These are phyloP conservation scores for Venturia pyrina DNA, from an alignment of 2,329 filamentous ascomycete species.

Conservation along the genomic window DNA sequence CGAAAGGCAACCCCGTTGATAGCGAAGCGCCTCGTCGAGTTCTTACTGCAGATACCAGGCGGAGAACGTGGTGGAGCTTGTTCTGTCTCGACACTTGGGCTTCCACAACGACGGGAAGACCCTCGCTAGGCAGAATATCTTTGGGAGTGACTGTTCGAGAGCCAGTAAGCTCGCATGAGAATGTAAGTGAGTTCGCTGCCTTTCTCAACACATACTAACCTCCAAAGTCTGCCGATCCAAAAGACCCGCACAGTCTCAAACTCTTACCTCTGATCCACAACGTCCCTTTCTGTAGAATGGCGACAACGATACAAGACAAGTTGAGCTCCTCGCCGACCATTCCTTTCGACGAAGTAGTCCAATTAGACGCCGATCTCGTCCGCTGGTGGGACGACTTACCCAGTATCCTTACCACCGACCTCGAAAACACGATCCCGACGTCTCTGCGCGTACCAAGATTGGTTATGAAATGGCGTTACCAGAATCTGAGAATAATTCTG, in stretches of 20 bases:
- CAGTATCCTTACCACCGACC: conserved; percentile 27
- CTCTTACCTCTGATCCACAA: conserved; percentile 66
- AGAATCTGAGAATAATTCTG: conserved; percentile 66
- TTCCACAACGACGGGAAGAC: conserved; percentile 33
- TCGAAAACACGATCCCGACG: conserved; percentile 55
- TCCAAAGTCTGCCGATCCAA: conserved; percentile 23
- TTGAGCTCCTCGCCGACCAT: conserved; percentile 61
- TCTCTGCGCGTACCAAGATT: conserved; percentile 59
- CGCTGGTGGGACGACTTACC: conserved; percentile 65
- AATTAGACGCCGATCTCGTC: conserved; percentile 57
- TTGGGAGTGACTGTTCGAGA: conserved; percentile 29
- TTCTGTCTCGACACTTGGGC: conserved; percentile 36
- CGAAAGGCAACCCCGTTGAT: conserved; percentile 16
- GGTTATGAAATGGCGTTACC: conserved; percentile 75
- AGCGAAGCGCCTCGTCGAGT: conserved; percentile 18
- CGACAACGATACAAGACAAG: conserved; percentile 66
- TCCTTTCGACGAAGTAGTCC: conserved; percentile 53
- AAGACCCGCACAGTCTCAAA: conserved; percentile 46
- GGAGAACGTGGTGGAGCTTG: conserved; percentile 35
- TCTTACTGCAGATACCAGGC: conserved; percentile 28
- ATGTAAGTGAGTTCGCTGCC: neutral
- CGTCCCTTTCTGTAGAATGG: conserved; percentile 70
- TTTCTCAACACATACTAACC: neutral
- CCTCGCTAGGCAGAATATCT: conserved; percentile 29
- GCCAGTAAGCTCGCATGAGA: conserved; percentile 22